phyloP scores from a whole-genome alignment of 2,329 filamentous ascomycete genomes.

The Beauveria caledonica region DNA sequence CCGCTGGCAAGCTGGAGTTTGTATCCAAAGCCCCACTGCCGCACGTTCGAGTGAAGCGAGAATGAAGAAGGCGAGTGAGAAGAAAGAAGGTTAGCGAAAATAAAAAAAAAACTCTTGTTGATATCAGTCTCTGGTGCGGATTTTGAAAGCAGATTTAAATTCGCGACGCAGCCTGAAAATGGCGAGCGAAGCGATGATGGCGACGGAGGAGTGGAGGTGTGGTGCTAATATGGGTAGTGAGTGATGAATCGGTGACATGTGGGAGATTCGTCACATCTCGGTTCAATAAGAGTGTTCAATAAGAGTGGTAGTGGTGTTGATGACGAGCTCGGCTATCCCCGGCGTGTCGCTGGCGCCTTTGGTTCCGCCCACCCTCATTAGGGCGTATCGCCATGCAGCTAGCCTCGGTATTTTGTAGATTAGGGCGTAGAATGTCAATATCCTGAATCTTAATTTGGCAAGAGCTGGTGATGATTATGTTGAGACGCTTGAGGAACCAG shows the following conservation, averaged over 20 bases:
- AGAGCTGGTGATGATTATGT: no score
- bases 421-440: background rate
- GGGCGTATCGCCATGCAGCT: background rate
- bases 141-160: no score
- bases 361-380: background rate
- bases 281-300: no score
- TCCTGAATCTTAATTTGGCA: background rate
- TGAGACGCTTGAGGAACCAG: no score
- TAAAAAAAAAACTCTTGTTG: no score
- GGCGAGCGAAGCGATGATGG: no score
- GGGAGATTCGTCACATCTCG: background rate
- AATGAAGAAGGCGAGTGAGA: background rate
- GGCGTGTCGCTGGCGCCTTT: conserved; percentile 8
- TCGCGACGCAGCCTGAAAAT: no score
- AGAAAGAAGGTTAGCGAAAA: background rate
- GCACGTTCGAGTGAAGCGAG: background rate
- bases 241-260: background rate
- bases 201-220: background rate
- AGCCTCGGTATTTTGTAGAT: background rate
- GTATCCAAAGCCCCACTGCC: no score
- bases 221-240: background rate
- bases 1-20: no score
- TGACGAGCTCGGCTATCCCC: conserved; percentile 2
- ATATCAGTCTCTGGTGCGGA: no score
- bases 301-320: background rate